Base-by-base conservation (phyloP, 2,329 filamentous ascomycete genomes). In the Trichoderma polysporum region DNA sequence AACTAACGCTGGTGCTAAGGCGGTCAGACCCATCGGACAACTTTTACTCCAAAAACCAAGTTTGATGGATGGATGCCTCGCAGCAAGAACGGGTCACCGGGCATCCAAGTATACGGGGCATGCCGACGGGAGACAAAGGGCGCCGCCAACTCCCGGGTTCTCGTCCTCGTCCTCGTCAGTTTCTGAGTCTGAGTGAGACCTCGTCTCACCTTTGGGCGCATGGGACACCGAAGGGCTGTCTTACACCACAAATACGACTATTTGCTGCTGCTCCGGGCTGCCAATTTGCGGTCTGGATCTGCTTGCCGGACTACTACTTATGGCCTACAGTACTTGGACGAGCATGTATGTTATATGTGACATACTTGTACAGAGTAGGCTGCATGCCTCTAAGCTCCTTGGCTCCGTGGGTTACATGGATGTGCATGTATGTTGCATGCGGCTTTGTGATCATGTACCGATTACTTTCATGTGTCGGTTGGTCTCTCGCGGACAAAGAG, bases 41-140 rank as follows among this genome's bases (percentile, higher is more conserved):
- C n/a, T 12, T 17, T 22, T 45, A 19, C 8, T 45, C 9, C 29
- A 17, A 37, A 50, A 35, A 41, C 22, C 27, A 50, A 25, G n/a
- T 22, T 31, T 17, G 29, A 56, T 41, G 52, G 53, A 47, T n/a
- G 37, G 45, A 63, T 45, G 60, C 50, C 60, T 63, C 37, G 60
- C 60, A 63, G 60, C 60, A 47, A 13, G 33, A 15, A 63, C 37
- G 60, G 60, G 60, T 63, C 60, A 63, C 60, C 50, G 60, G 60
- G 29, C 17, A 45, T 47, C 29, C 57, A 47, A n/a, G 39, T n/a
- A 12, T 2, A 31, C 35, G 35, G 47, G 39, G 59, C 8, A 29
- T 22, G 25, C 60, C 19, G 27, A 37, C n/a, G 25, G 17, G 41
- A 63, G 25, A 56, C 17, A 37, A 50, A 56, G 50, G 41, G 29